Evolutionary conservation across 371 early-diverging fungal species (phyloP).

Genomic region (Mortierella sp.): DNA sequence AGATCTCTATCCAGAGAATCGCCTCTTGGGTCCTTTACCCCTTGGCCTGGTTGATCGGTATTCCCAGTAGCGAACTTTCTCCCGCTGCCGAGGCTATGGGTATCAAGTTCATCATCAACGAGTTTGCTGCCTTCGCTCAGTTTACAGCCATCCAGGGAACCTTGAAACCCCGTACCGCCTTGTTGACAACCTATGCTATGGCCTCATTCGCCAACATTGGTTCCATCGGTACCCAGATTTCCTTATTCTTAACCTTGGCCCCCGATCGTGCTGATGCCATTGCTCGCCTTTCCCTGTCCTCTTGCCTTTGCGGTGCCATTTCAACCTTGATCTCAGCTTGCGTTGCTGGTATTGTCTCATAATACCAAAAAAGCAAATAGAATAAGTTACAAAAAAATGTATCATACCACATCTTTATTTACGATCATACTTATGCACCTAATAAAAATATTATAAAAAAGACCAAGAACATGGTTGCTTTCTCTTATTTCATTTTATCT

Average conservation of each 20-base stretch:
- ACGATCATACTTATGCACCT: background rate
- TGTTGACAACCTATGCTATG: constrained; percentile 82
- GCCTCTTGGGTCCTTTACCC: constrained; percentile 86
- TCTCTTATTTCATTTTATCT: background rate
- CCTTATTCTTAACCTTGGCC: constrained; percentile 83
- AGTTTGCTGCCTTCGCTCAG: constrained; percentile 86
- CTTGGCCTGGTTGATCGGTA: constrained; percentile 88
- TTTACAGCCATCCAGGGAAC: constrained; percentile 56
- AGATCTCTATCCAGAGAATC: constrained; percentile 76
- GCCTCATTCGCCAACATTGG: constrained; percentile 93
- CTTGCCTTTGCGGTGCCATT: constrained; percentile 86
- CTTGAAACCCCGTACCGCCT: constrained; percentile 60
- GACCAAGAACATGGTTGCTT: background rate
- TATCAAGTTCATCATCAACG: constrained; percentile 90
- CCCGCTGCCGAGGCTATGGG: constrained; percentile 83
- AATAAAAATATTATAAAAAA: background rate
- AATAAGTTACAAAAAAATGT: background rate
- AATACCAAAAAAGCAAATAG: constrained; percentile 26
- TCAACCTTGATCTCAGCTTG: constrained; percentile 88
- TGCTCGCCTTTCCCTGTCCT: constrained; percentile 81
- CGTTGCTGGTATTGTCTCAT: constrained; percentile 85
- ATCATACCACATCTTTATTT: background rate
- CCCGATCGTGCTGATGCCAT: constrained; percentile 84
- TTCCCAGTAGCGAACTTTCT: constrained; percentile 71
- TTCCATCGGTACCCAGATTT: constrained; percentile 91